Evolutionary conservation across 2,329 filamentous ascomycete genomes (phyloP), one percentile per base, ranked within the genome.

Genomic region (Xylariaceae sp.): DNA sequence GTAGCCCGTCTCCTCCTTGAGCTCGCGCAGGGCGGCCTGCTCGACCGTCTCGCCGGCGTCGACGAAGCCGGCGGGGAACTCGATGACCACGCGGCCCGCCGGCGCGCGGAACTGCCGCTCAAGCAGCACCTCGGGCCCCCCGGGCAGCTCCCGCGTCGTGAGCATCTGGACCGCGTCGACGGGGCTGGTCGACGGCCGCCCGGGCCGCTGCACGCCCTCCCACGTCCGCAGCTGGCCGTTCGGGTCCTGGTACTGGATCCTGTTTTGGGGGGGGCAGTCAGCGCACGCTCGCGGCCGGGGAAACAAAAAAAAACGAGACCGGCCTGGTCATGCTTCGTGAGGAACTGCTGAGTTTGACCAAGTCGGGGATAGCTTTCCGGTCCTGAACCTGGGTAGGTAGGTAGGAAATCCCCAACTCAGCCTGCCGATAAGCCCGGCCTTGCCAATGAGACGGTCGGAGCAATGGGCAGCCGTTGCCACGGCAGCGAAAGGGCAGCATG

Each of bases 31-130:
- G n/a, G 59, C 59, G 22, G 58, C 59, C 41, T 58, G 42, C 33
- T 59, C 57, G 1, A 55, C 47, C 2, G 54, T 57, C 35, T 61
- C 59, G 3, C 49, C 51, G 26, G 54, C 55, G 40, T 63, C 59
- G 12, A 63, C 54, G n/a, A 63, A 38, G 3, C 59, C 59, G 0
- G 59, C 59, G 1, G 59, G 59, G 15, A 63, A 51, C 42, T 63
- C 59, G 27, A 63, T 45, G 5, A 58, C 57, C n/a, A 59, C 43
- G 34, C 56, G 57, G n/a, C 52, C 56, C 3, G 58, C 53, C 6
- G 59, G 59, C 1, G 59, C 52, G 7, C 59, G 51, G 37, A 59
- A 63, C 30, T 63, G 59, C 32, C 61, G 60, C 40, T 63, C 58
- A 5, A 61, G 49, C 12, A 63, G 42, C 8, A 60, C 21, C 26